phyloP scores from a whole-genome alignment of 192 early-diverging fungal genomes.

The Backusella morwellensis region DNA sequence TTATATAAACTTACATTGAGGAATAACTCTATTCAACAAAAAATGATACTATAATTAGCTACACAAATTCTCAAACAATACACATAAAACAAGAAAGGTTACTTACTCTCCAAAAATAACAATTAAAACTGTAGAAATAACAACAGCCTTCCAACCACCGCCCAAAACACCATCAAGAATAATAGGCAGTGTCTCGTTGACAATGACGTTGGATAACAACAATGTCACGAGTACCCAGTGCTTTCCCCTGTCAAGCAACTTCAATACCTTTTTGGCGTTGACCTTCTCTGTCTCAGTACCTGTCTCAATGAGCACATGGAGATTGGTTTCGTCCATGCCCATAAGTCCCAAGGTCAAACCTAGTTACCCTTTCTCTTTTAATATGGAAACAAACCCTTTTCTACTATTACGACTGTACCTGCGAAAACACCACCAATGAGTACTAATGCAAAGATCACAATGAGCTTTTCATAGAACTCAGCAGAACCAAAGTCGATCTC shows the following conservation, averaged over 20 bases:
- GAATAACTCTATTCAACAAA: slow-evolving; percentile 62
- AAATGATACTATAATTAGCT: slow-evolving; percentile 4
- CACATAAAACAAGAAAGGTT: background rate
- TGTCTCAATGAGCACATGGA: slow-evolving; percentile 80
- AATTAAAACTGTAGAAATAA: slow-evolving; percentile 85
- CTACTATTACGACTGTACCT: background rate
- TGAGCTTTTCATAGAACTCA: slow-evolving; percentile 10
- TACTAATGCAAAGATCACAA: slow-evolving; percentile 16
- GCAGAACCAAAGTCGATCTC: slow-evolving; percentile 12
- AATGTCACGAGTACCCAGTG: slow-evolving; percentile 96
- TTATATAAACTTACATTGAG: slow-evolving; percentile 50
- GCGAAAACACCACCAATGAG: slow-evolving; percentile 31
- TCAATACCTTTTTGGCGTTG: slow-evolving; percentile 63
- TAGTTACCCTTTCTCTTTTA: background rate
- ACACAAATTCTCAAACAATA: background rate
- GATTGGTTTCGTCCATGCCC: slow-evolving; percentile 81
- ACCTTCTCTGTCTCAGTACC: slow-evolving; percentile 67
- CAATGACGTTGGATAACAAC: slow-evolving; percentile 88
- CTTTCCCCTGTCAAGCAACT: slow-evolving; percentile 46
- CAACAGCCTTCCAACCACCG: slow-evolving; percentile 79
- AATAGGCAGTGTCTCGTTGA: slow-evolving; percentile 94
- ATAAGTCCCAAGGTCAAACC: slow-evolving; percentile 39
- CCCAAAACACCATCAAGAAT: slow-evolving; percentile 76
- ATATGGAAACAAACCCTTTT: background rate
- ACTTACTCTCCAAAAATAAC: slow-evolving; percentile 93